phyloP scores from a whole-genome alignment of 1,139 yeast species.

The Scheffersomyces illinoinensis region DNA sequence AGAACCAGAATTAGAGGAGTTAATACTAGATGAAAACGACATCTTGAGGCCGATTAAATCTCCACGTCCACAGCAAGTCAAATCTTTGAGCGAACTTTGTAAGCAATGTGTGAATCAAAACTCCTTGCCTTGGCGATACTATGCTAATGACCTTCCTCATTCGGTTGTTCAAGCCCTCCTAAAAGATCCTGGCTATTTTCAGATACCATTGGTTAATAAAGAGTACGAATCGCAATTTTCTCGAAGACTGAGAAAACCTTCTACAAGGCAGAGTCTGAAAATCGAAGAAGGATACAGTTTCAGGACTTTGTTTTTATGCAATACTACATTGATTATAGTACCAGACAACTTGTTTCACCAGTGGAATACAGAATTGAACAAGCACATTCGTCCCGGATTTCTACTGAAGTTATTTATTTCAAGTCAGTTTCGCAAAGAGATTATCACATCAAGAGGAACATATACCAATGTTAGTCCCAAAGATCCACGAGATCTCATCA shows the following conservation, averaged over 20 bases:
- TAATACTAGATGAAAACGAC: background rate
- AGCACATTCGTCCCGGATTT: constrained; percentile 46
- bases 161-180: constrained; percentile 37
- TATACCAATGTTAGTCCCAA: constrained; percentile 26
- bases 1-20: constrained; percentile 5
- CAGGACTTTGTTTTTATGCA: constrained; percentile 41
- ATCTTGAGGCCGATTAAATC: background rate
- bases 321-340: constrained; percentile 58
- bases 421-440: constrained; percentile 26
- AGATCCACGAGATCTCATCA: constrained; percentile 32
- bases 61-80: background rate
- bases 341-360: constrained; percentile 70
- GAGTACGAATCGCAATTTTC: constrained; percentile 22
- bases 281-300: constrained; percentile 20
- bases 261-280: constrained; percentile 7
- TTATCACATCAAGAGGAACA: constrained; percentile 12
- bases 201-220: constrained; percentile 25
- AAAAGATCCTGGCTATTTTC: constrained; percentile 46
- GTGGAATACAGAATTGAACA: constrained; percentile 60
- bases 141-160: constrained; percentile 42
- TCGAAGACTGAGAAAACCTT: constrained; percentile 17
- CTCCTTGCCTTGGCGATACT: constrained; percentile 61
- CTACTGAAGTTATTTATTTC: constrained; percentile 39
- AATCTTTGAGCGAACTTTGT: constrained; percentile 42
- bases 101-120: constrained; percentile 39